These are phyloP conservation scores for Crithidia mellificae DNA, from an alignment of 208 protist genomes.

Conservation along the genomic window DNA sequence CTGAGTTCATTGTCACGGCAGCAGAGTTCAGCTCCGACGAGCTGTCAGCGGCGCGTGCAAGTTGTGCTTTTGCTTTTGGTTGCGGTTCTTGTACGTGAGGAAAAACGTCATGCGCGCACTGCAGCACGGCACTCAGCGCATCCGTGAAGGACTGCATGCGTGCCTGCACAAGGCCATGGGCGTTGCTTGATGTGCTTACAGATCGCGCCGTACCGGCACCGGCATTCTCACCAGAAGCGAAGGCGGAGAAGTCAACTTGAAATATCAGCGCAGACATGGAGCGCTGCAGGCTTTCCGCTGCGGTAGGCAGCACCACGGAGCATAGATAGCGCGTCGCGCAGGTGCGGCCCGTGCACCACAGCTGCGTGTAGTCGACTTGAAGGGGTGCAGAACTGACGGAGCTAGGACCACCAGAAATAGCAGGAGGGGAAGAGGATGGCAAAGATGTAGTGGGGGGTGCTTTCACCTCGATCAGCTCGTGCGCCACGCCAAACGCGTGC, in stretches of 20 bases:
- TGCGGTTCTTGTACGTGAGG: background rate
- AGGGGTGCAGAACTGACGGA: no score
- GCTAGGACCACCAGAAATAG: no score
- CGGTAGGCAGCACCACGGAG: background rate
- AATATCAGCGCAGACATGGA: constrained; percentile 4
- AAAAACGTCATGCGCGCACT: background rate
- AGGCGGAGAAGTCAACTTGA: background rate
- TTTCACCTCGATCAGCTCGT: background rate
- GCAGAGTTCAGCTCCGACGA: no score
- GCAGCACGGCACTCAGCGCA: background rate
- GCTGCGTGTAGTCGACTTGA: constrained; percentile 1
- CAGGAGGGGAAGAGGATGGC: background rate
- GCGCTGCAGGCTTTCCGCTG: background rate
- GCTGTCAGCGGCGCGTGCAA: no score
- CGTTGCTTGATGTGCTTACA: no score
- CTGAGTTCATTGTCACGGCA: no score
- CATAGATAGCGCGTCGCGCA: constrained; percentile 3
- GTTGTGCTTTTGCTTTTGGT: no score
- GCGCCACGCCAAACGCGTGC: constrained; percentile 4
- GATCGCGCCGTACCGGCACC: background rate
- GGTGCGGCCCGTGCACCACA: constrained; percentile 14
- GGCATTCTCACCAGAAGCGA: no score
- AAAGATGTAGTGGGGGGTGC: no score
- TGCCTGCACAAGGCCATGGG: background rate
- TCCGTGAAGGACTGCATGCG: background rate